phyloP scores from a whole-genome alignment of 2,329 filamentous ascomycete species.

The Blumeria graminis region DNA sequence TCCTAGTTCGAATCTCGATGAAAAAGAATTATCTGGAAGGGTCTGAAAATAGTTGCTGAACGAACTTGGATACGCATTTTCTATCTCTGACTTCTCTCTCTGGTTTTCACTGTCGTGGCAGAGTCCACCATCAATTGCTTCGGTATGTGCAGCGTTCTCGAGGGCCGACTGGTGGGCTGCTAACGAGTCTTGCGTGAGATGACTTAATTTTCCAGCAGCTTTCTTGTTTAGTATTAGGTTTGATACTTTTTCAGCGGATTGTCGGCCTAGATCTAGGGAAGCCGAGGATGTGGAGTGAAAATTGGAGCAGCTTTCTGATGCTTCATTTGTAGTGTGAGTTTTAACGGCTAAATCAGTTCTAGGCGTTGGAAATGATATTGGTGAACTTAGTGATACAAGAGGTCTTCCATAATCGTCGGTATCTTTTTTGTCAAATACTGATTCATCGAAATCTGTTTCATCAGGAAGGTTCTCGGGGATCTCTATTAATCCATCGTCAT shows the following conservation, averaged over 20 bases:
- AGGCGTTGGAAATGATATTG: no score
- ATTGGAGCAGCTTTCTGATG: neutral
- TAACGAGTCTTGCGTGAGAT: constrained; percentile 29
- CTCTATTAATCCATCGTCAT: constrained; percentile 33
- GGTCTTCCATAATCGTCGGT: constrained; percentile 35
- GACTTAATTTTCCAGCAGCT: constrained; percentile 2
- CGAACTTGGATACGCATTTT: constrained; percentile 16
- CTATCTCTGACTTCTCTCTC: constrained; percentile 7
- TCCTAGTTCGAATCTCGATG: constrained; percentile 13
- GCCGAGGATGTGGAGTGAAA: no score
- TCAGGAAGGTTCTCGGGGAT: constrained; percentile 23
- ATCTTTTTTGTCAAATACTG: constrained; percentile 45
- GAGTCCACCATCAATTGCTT: constrained; percentile 54
- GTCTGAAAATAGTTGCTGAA: constrained; percentile 19
- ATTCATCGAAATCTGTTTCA: constrained; percentile 41
- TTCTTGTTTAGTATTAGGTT: neutral
- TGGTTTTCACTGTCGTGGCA: constrained; percentile 23
- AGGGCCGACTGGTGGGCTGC: constrained; percentile 65
- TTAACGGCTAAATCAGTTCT: no score
- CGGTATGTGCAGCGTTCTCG: constrained; percentile 55
- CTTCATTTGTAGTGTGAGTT: neutral
- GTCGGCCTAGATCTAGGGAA: no score
- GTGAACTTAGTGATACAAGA: constrained; percentile 19
- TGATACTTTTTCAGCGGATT: no score
- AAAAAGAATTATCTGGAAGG: constrained; percentile 14